Conservation (phyloP, 1,284 basidiomycete genomes). For the Tausonia pullulans region DNA sequence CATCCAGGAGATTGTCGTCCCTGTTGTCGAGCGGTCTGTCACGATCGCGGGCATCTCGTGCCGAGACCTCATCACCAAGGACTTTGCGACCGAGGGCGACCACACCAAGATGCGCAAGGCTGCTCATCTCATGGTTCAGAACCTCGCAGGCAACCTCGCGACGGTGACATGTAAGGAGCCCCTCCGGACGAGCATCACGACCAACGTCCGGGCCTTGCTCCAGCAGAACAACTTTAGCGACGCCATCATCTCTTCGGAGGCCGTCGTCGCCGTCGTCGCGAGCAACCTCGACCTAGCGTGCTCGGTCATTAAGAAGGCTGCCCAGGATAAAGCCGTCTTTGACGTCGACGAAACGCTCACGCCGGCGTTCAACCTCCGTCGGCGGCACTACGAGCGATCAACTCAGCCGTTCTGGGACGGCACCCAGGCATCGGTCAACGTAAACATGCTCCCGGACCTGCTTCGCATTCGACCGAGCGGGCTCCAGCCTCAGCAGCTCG, state of each 20-base stretch:
- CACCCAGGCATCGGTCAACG: conserved; percentile 60
- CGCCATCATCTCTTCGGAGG: conserved; percentile 42
- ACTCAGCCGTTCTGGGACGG: conserved; percentile 81
- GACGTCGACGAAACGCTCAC: conserved; percentile 89
- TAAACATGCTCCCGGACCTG: conserved; percentile 72
- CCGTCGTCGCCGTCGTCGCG: conserved; percentile 66
- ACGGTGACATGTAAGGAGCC: conserved; percentile 98
- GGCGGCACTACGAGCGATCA: conserved; percentile 70
- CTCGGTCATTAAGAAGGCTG: conserved; percentile 89
- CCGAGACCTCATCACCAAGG: conserved; percentile 87
- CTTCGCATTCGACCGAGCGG: conserved; percentile 76
- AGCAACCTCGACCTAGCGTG: conserved; percentile 95
- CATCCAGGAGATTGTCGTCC: conserved; percentile 94
- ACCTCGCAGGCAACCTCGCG: conserved; percentile 90
- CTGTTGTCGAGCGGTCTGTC: conserved; percentile 97
- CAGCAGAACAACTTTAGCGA: conserved; percentile 79
- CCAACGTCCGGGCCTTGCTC: conserved; percentile 70
- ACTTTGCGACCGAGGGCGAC: conserved; percentile 89
- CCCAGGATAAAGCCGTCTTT: conserved; percentile 90
- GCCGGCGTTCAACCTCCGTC: conserved; percentile 67
- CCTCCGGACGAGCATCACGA: conserved; percentile 81
- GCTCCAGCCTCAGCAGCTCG: conserved; percentile 66
- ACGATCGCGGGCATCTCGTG: conserved; percentile 98
- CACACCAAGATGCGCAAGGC: conserved; percentile 85
- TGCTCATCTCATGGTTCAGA: conserved; percentile 93